Evolutionary conservation across 352 stramenopile genomes (phyloP), one percentile per base, ranked within the genome.

Genomic region (Phytophthora colocasiae): DNA sequence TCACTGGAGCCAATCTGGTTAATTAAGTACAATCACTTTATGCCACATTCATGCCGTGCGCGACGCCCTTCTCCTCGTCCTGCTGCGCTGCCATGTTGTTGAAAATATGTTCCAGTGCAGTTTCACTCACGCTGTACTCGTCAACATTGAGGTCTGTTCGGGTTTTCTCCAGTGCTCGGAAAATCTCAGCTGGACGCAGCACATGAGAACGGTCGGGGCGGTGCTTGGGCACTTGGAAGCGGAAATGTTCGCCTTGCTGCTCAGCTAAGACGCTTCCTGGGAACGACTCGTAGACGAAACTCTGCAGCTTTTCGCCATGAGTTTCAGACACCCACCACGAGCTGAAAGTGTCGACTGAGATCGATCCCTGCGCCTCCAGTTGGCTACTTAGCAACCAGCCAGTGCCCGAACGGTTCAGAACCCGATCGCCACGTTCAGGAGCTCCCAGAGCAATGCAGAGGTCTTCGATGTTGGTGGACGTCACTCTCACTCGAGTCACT

Each of bases 21-120:
- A n/a, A n/a, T n/a, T n/a, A n/a, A n/a, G n/a, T n/a, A 49, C 46
- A 34, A 11, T 41, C 4, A 43, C 31, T n/a, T 19, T 60, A 59
- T 26, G 47, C 22, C 11, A 64, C 29, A n/a, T 63, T 49, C 66
- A 75, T 67, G 4, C 66, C 66, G 26, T 75, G 66, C 2, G 66
- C 66, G 8, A 75, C 50, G 15, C 62, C 63, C 43, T 72, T 72
- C 61, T 83, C 74, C 45, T 82, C 69, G n/a, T 92, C 82, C 57
- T 96, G 88, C 51, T 93, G 74, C 0, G 75, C 75, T 1, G 91
- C 92, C 69, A 97, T 93, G 48, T 78, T 77, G 72, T 97, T 97
- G 78, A 98, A 97, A 70, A 98, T 94, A 47, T 94, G 81, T 73
- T 98, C 92, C 24, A 98, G 73, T 15, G 89, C 92, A n/a, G 87